Evolutionary conservation across 106 monocot genomes (phyloP).

Genomic region (Agapanthus africanus): DNA sequence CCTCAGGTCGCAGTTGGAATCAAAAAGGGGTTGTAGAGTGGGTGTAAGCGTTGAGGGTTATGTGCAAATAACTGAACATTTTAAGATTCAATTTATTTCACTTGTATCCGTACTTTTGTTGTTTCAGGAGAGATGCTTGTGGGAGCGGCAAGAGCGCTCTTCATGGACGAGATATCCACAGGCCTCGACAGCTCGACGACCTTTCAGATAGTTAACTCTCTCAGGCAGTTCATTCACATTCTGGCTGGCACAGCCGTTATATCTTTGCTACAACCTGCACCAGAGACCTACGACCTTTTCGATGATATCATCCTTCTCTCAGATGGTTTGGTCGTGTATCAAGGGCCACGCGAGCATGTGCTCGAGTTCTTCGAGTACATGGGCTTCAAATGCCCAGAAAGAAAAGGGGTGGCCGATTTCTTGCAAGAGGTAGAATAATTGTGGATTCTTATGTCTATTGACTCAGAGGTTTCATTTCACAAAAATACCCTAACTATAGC

Average conservation of each 20-base stretch:
- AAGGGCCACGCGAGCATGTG: constrained; percentile 35
- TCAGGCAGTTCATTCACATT: constrained; percentile 32
- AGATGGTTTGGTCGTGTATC: constrained; percentile 43
- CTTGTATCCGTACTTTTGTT: background rate
- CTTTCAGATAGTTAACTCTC: constrained; percentile 43
- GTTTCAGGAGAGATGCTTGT: constrained; percentile 50
- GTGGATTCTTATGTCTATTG: too few species aligned
- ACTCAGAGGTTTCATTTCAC: too few species aligned
- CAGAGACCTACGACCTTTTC: constrained; percentile 50
- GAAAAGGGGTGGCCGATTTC: constrained; percentile 50
- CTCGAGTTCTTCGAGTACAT: constrained; percentile 41
- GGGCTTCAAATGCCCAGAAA: constrained; percentile 47
- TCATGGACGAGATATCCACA: constrained; percentile 58
- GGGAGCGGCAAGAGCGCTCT: constrained; percentile 34
- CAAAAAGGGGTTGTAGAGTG: too few species aligned
- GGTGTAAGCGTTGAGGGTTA: background rate
- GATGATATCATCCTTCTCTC: constrained; percentile 52
- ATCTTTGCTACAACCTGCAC: constrained; percentile 43
- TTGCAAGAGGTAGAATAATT: constrained; percentile 32
- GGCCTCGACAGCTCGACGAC: constrained; percentile 54
- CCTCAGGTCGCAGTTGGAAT: constrained; percentile 27
- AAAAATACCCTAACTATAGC: too few species aligned
- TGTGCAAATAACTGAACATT: background rate
- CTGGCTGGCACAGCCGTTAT: constrained; percentile 38
- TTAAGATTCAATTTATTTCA: background rate